Conservation (phyloP, 768 basidiomycete species). For the Termitomyces eurrhizus region DNA sequence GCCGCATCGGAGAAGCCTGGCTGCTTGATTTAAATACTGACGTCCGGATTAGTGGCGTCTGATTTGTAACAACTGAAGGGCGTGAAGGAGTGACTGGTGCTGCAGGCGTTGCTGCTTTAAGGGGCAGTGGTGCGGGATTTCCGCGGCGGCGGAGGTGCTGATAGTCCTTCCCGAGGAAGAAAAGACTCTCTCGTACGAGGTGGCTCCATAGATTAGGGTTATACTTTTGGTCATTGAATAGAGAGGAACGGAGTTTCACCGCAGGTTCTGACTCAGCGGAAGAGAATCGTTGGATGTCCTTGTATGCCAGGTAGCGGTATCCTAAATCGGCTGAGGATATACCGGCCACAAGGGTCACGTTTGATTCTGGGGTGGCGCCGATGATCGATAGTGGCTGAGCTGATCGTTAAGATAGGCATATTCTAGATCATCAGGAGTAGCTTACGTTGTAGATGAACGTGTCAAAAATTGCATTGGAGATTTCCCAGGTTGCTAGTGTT, state of each 20-base stretch:
- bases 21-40: conserved; percentile 41
- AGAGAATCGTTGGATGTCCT: conserved; percentile 54
- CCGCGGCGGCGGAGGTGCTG: conserved; percentile 63
- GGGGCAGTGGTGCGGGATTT: conserved; percentile 26
- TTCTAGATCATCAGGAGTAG: not conserved
- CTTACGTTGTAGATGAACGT: conserved; percentile 53
- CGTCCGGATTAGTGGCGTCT: conserved; percentile 35
- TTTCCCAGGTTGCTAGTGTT: conserved; percentile 61
- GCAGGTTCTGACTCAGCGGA: conserved; percentile 37
- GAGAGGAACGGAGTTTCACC: conserved; percentile 41
- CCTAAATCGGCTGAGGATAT: conserved; percentile 46
- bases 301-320: conserved; percentile 64
- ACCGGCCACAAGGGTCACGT: conserved; percentile 59
- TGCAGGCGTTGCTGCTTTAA: conserved; percentile 13
- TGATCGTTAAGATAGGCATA: not conserved
- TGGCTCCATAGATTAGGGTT: conserved; percentile 60
- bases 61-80: conserved; percentile 33
- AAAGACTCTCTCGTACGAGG: conserved; percentile 53
- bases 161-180: conserved; percentile 66
- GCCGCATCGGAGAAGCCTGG: conserved; percentile 44
- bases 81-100: conserved; percentile 10
- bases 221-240: conserved; percentile 70
- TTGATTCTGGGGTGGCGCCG: conserved; percentile 43
- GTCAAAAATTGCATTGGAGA: conserved; percentile 57
- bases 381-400: conserved; percentile 46